These are phyloP conservation scores for Taphrina wiesneri DNA, from an alignment of 1,139 yeast genomes.

Conservation along the genomic window DNA sequence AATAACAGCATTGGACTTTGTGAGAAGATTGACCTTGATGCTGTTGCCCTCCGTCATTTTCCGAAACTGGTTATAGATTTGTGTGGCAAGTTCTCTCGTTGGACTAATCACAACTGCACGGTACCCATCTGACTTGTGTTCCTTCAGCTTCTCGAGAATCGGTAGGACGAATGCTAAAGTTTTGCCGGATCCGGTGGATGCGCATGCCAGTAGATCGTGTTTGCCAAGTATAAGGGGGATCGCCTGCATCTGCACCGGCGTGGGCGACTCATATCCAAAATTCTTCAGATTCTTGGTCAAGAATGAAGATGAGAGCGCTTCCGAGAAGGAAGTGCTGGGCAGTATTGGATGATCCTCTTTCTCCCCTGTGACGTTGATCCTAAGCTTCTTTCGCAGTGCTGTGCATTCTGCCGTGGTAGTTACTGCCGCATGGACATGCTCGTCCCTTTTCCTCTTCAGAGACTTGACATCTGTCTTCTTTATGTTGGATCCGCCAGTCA, in stretches of 20 bases:
- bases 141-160: constrained; percentile 56
- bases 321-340: constrained; percentile 74
- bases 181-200: constrained; percentile 94
- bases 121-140: constrained; percentile 34
- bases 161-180: constrained; percentile 88
- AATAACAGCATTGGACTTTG: constrained; percentile 74
- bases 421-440: constrained; percentile 49
- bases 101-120: constrained; percentile 83
- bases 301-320: constrained; percentile 57
- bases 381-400: constrained; percentile 56
- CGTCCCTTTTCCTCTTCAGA: constrained; percentile 37
- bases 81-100: constrained; percentile 86
- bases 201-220: constrained; percentile 80
- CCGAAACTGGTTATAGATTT: constrained; percentile 68
- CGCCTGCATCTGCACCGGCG: constrained; percentile 86
- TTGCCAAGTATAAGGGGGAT: constrained; percentile 66
- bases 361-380: constrained; percentile 68
- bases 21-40: constrained; percentile 65
- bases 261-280: constrained; percentile 77
- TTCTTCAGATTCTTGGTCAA: constrained; percentile 66
- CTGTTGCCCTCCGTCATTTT: constrained; percentile 55
- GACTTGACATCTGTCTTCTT: constrained; percentile 41
- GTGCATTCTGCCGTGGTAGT: constrained; percentile 59
- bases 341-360: constrained; percentile 87
- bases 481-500: constrained; percentile 43